Conservation (phyloP, 1,284 basidiomycete genomes). For the Puccinia coronata region DNA sequence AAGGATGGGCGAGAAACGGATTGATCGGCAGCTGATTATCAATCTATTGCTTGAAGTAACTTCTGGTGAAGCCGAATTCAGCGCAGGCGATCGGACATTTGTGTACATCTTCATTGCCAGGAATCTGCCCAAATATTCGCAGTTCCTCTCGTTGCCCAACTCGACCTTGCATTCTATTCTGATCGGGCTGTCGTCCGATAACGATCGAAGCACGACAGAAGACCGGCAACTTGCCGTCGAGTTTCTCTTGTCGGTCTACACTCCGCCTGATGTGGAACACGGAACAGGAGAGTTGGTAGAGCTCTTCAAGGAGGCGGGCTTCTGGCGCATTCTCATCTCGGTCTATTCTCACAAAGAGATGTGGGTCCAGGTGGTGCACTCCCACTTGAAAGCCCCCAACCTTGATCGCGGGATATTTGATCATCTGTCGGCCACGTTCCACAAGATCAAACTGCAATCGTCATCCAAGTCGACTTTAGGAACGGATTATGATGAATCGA, state of each 20-base stretch:
- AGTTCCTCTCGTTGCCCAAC: conserved; percentile 74
- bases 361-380: conserved; percentile 74
- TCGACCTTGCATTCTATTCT: conserved; percentile 75
- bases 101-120: conserved; percentile 93
- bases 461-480: conserved; percentile 51
- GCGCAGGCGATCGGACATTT: conserved; percentile 70
- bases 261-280: conserved; percentile 61
- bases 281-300: conserved; percentile 64
- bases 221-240: conserved; percentile 94
- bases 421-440: conserved; percentile 61
- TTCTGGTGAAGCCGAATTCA: conserved; percentile 54
- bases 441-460: conserved; percentile 54
- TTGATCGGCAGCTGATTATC: conserved; percentile 75
- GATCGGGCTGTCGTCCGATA: conserved; percentile 71
- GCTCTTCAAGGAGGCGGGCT: conserved; percentile 78
- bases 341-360: conserved; percentile 74
- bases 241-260: conserved; percentile 89
- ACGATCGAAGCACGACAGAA: conserved; percentile 69
- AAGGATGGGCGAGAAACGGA: conserved; percentile 2
- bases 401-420: conserved; percentile 68
- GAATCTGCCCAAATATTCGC: conserved; percentile 94
- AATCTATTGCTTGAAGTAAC: conserved; percentile 82
- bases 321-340: conserved; percentile 82
- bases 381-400: conserved; percentile 75
- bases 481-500: conserved; percentile 53